Conservation (phyloP, 768 basidiomycete genomes). For the Coprinopsis cinerea region DNA sequence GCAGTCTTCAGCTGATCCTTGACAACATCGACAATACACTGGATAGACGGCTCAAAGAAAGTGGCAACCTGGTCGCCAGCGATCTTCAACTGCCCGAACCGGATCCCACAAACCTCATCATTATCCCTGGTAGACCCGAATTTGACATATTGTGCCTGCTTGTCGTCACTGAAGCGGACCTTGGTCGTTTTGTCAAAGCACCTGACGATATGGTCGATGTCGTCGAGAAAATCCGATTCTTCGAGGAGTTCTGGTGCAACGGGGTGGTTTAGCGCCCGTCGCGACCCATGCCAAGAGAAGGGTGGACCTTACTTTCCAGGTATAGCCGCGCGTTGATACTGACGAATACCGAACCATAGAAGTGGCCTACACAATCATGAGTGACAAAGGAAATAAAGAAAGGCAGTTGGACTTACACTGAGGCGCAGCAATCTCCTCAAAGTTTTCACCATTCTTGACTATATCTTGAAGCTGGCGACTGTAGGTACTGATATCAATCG, state of each 20-base stretch:
- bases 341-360: constrained; percentile 45
- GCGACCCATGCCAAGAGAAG: neutral
- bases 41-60: constrained; percentile 13
- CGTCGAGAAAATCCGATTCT: constrained; percentile 34
- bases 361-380: constrained; percentile 27
- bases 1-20: constrained; percentile 1
- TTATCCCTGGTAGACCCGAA: constrained; percentile 39
- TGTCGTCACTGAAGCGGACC: constrained; percentile 30
- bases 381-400: neutral
- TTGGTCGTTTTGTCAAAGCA: constrained; percentile 45
- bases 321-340: constrained; percentile 32
- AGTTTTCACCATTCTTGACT: constrained; percentile 15
- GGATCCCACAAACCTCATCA: constrained; percentile 31
- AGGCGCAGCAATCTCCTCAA: constrained; percentile 43
- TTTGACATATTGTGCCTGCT: constrained; percentile 36
- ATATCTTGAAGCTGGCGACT: constrained; percentile 22
- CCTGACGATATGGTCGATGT: constrained; percentile 34
- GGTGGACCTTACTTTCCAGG: constrained; percentile 25
- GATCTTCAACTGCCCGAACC: constrained; percentile 37
- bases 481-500: constrained; percentile 53
- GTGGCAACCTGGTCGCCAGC: constrained; percentile 12
- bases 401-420: constrained; percentile 29
- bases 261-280: no score
- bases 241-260: constrained; percentile 34
- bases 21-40: constrained; percentile 10